phyloP scores from a whole-genome alignment of 2,329 filamentous ascomycete species.

The Emericellopsis atlantica region DNA sequence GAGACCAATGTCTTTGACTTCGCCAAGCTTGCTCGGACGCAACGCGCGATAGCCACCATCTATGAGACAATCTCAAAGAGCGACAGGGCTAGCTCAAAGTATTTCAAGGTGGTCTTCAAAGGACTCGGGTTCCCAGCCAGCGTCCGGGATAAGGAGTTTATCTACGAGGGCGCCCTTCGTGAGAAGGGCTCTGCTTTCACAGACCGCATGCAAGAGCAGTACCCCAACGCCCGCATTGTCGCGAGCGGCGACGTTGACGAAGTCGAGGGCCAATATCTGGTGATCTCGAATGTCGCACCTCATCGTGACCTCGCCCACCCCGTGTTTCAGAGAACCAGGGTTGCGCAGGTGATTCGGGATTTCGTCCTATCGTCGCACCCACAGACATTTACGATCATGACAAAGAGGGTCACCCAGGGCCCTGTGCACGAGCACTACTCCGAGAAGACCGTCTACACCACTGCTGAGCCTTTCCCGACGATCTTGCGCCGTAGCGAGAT shows the following conservation, averaged over 20 bases:
- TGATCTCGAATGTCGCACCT: conserved; percentile 68
- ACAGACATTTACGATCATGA: conserved; percentile 66
- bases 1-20: conserved; percentile 86
- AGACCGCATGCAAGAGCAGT: conserved; percentile 83
- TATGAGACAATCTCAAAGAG: conserved; percentile 81
- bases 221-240: conserved; percentile 74
- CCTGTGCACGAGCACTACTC: conserved; percentile 62
- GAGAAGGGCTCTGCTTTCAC: conserved; percentile 75
- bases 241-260: conserved; percentile 58
- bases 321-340: conserved; percentile 78
- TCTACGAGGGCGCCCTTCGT: conserved; percentile 70
- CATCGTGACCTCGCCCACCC: conserved; percentile 73
- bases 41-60: conserved; percentile 83
- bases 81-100: conserved; percentile 66
- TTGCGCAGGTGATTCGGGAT: conserved; percentile 73
- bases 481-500: conserved; percentile 84
- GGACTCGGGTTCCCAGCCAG: conserved; percentile 76
- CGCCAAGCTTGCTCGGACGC: conserved; percentile 75
- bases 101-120: conserved; percentile 83
- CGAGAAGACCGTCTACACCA: conserved; percentile 76
- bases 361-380: conserved; percentile 71
- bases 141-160: conserved; percentile 79
- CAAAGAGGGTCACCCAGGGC: conserved; percentile 56
- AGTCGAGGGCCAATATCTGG: conserved; percentile 80
- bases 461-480: conserved; percentile 79